Evolutionary conservation across 139 green algal genomes (phyloP), one percentile per base, ranked within the genome.

Genomic region (Closterium sp.): DNA sequence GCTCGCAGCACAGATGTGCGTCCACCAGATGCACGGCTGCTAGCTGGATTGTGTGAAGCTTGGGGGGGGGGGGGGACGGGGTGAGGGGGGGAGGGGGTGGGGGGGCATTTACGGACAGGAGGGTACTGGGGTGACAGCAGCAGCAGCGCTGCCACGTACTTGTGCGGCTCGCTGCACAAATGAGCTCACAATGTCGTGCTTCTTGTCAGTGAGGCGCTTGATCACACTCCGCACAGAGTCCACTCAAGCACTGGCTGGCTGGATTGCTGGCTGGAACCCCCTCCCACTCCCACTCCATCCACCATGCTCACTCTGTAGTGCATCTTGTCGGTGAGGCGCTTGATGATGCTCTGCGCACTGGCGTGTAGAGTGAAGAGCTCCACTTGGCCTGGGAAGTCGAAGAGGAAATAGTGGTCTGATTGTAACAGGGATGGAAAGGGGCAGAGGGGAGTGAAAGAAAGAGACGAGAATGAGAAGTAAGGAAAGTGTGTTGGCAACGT

Each of bases 341-440:
- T 11, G n/a, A 96, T 91, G 84, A 96, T 70, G 22, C 89, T 91
- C 90, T 95, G 94, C 0, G 91, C 45, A 28, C 42, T 91, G 38
- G 21, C 1, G 79, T 94, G 94, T 2, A 94, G 85, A n/a, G 92
- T 94, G 88, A 96, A 96, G 0, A 96, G 94, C 91, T 96, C 94
- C 93, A 96, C 96, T 92, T 99, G 97, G 0, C 97, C 97, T 1
- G 97, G 97, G 45, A 96, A 97, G 95, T 99, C 97, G 90, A 99
- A 97, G 21, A 99, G 34, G 0, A 98, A 85, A 92, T 98, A 99
- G 86, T 96, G 93, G 9, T 96, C 96, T 98, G 96, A 2, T 86
- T 92, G 24, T 89, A 91, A 99, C 90, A 92, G 99, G 95, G 28
- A 31, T 30, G 85, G n/a, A 3, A 30, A 10, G 84, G 84, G 22